These are phyloP conservation scores for Zhuliangozyma blackwelliae DNA, from an alignment of 1,139 yeast species.

Conservation along the genomic window DNA sequence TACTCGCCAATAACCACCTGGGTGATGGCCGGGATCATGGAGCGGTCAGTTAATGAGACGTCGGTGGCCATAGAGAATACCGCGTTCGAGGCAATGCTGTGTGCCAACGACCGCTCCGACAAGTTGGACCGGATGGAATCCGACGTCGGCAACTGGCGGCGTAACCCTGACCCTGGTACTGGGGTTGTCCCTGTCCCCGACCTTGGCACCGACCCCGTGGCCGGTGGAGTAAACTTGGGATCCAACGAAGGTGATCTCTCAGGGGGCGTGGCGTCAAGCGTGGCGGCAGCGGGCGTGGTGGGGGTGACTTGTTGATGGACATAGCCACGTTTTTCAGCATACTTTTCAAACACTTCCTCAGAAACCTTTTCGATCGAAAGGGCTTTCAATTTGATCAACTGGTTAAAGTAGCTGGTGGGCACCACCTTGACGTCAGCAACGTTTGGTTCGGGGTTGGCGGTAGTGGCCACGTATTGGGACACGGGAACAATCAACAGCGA, in stretches of 20 bases:
- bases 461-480: conserved; percentile 55
- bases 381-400: conserved; percentile 43
- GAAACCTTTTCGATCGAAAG: conserved; percentile 42
- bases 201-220: not conserved
- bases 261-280: conserved; percentile 1
- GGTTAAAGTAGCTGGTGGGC: conserved; percentile 61
- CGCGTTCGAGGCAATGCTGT: conserved; percentile 25
- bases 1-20: conserved; percentile 83
- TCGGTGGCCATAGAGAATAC: conserved; percentile 61
- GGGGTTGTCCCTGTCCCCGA: conserved; percentile 6
- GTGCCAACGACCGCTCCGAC: conserved; percentile 24
- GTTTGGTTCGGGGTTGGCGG: conserved; percentile 52
- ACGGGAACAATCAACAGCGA: conserved; percentile 47
- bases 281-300: conserved; percentile 6
- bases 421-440: conserved; percentile 56
- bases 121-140: conserved; percentile 29
- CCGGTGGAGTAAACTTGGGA: conserved; percentile 17
- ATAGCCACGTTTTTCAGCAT: conserved; percentile 50
- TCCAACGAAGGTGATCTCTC: conserved; percentile 1
- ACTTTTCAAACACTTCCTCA: conserved; percentile 41
- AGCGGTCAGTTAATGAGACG: conserved; percentile 65
- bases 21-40: conserved; percentile 82
- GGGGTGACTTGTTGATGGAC: conserved; percentile 21
- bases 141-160: conserved; percentile 15
- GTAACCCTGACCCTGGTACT: not conserved